Evolutionary conservation across 2,329 filamentous ascomycete genomes (phyloP).

Genomic region (Hypoxylon sp.): DNA sequence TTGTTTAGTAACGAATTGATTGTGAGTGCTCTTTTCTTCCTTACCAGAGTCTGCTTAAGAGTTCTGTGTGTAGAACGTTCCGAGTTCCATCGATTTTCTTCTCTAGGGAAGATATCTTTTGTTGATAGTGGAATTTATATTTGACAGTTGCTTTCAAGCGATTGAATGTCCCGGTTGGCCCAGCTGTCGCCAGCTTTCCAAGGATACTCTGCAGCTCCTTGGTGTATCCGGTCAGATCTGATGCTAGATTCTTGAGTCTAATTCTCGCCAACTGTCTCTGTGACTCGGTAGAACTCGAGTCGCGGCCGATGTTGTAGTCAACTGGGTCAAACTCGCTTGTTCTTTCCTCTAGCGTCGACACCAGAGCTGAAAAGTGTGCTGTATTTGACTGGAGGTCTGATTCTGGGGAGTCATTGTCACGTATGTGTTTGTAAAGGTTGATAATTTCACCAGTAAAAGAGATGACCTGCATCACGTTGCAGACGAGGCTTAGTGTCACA

Average conservation of each 20-base stretch:
- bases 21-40: no score
- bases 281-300: not conserved
- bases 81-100: slow-evolving; percentile 17
- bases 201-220: slow-evolving; percentile 14
- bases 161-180: not conserved
- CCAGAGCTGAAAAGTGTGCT: slow-evolving; percentile 11
- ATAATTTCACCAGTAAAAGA: slow-evolving; percentile 31
- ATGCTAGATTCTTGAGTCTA: slow-evolving; percentile 25
- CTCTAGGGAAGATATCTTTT: slow-evolving; percentile 7
- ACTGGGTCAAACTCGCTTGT: slow-evolving; percentile 15
- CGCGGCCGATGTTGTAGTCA: not conserved
- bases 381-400: slow-evolving; percentile 10
- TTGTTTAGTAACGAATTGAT: slow-evolving; percentile 1
- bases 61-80: slow-evolving; percentile 15
- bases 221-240: slow-evolving; percentile 17
- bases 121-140: slow-evolving; percentile 23
- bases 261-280: slow-evolving; percentile 8
- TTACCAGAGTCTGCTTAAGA: slow-evolving; percentile 35
- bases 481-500: slow-evolving; percentile 33
- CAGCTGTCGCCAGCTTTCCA: slow-evolving; percentile 1
- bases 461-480: slow-evolving; percentile 39
- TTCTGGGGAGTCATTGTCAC: slow-evolving; percentile 24
- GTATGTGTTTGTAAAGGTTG: not conserved
- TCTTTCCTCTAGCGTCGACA: slow-evolving; percentile 1
- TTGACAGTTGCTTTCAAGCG: not conserved